Evolutionary conservation across 257 asterid genomes (phyloP).

Genomic region (Perilla frutescens): DNA sequence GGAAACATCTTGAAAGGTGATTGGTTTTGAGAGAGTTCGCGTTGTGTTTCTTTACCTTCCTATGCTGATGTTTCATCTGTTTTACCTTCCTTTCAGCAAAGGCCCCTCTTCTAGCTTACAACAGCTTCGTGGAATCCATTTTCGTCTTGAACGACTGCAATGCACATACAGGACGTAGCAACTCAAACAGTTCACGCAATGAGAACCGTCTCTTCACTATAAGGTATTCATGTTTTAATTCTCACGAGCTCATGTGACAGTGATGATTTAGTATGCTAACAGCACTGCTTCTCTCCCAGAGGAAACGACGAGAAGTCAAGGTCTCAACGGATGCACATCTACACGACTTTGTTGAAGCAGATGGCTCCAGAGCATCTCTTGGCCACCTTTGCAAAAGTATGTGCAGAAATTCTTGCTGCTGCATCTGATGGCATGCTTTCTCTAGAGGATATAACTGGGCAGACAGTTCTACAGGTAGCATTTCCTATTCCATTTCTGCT

Average conservation of each 20-base stretch:
- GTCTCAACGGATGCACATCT: constrained; percentile 84
- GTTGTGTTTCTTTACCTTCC: constrained; percentile 10
- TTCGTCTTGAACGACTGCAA: constrained; percentile 90
- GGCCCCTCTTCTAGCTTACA: constrained; percentile 97
- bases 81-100: constrained; percentile 62
- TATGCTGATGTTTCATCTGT: neutral
- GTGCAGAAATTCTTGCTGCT: constrained; percentile 95
- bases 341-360: constrained; percentile 83
- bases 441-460: constrained; percentile 72
- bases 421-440: constrained; percentile 88
- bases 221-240: constrained; percentile 52
- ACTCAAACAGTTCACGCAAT: constrained; percentile 61
- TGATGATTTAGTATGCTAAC: constrained; percentile 14
- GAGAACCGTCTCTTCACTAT: constrained; percentile 71
- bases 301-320: constrained; percentile 85
- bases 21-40: neutral
- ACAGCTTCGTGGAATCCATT: constrained; percentile 91
- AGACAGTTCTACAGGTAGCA: constrained; percentile 83
- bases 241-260: neutral
- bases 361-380: constrained; percentile 96
- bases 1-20: constrained; percentile 91
- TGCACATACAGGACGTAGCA: constrained; percentile 83
- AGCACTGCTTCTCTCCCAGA: constrained; percentile 44
- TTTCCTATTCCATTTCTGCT: neutral
- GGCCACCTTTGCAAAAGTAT: constrained; percentile 94